Evolutionary conservation across 2,329 filamentous ascomycete species (phyloP).

Genomic region (Chaetomiaceae sp.): DNA sequence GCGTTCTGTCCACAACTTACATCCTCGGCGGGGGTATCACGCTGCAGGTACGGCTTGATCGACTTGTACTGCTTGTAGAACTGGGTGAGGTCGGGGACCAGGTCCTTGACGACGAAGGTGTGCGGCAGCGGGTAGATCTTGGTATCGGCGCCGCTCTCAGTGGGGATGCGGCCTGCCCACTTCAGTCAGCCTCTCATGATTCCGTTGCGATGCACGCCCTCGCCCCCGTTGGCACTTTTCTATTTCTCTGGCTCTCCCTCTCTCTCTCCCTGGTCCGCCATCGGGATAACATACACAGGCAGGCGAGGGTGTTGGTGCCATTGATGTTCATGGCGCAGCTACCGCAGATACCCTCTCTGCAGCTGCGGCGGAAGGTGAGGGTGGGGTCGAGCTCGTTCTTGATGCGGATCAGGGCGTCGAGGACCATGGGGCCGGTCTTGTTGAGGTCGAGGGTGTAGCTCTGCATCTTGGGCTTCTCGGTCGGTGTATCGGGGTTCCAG

Average conservation of each 20-base stretch:
- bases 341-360: conserved; percentile 96
- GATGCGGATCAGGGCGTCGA: conserved; percentile 94
- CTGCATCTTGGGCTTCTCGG: conserved; percentile 93
- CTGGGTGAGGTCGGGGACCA: conserved; percentile 93
- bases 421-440: conserved; percentile 98
- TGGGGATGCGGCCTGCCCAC: conserved; percentile 77
- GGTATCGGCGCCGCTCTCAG: conserved; percentile 71
- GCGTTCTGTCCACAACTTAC: conserved; percentile 48
- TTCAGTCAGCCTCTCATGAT: conserved; percentile 9
- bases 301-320: conserved; percentile 95
- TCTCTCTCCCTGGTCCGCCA: background rate
- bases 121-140: conserved; percentile 98
- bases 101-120: conserved; percentile 98
- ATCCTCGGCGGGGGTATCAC: conserved; percentile 76
- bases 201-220: background rate
- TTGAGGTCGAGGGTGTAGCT: conserved; percentile 92
- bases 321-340: conserved; percentile 99
- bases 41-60: conserved; percentile 97
- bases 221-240: too few relatives aligned
- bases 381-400: conserved; percentile 99
- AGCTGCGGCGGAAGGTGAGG: conserved; percentile 90
- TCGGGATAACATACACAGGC: conserved; percentile 64
- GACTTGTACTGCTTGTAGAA: conserved; percentile 99
- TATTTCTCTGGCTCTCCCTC: too few relatives aligned
- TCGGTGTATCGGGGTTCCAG: conserved; percentile 92